Percentiles rank a stretch among this genome's conserved stretches.
Evolutionary conservation across 225 moss, liverwort and hornwort species (phyloP).

Genomic region (Sphagnum contortum): DNA sequence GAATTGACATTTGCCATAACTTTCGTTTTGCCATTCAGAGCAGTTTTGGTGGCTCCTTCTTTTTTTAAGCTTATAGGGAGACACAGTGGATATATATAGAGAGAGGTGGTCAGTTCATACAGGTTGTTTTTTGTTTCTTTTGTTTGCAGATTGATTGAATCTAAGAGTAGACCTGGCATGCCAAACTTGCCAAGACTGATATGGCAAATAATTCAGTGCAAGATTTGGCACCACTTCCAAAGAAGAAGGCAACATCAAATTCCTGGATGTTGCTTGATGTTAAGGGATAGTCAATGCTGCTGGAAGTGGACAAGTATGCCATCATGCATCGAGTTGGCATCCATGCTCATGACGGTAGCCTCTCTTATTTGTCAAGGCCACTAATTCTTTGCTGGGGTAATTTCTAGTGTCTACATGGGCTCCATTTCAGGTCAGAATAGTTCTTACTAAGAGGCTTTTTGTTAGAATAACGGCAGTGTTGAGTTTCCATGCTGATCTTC

Average conservation of each 20-base stretch:
- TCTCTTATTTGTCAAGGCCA: no score
- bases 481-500: no score
- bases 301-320: slow-evolving; percentile 96
- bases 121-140: not conserved
- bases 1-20: no score
- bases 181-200: slow-evolving; percentile 19
- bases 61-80: not conserved
- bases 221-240: slow-evolving; percentile 32
- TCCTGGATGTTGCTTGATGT: slow-evolving; percentile 90
- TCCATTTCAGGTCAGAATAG: no score
- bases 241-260: slow-evolving; percentile 80
- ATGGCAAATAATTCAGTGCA: slow-evolving; percentile 31
- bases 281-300: slow-evolving; percentile 62
- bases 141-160: slow-evolving; percentile 28
- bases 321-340: slow-evolving; percentile 99
- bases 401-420: no score
- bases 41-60: not conserved
- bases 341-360: no score
- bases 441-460: no score
- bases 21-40: not conserved
- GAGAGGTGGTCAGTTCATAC: not conserved
- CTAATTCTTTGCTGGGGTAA: no score
- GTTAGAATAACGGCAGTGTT: no score
- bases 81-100: not conserved
- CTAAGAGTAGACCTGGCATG: slow-evolving; percentile 28